Conservation (phyloP, 257 asterid species). For the Perilla frutescens region DNA sequence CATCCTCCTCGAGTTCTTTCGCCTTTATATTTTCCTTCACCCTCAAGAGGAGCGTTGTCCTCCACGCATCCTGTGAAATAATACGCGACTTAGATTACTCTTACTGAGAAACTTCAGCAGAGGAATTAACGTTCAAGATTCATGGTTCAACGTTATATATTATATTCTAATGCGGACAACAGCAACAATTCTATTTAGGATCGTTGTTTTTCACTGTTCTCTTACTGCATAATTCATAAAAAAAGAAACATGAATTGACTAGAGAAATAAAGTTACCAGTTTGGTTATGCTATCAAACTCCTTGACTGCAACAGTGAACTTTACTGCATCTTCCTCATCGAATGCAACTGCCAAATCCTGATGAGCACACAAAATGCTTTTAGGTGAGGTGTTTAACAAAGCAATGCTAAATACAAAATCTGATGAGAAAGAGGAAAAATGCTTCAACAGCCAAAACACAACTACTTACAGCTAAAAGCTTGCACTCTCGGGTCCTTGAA, state of each 20-base stretch:
- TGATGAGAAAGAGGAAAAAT: not conserved
- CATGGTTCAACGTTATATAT: constrained; percentile 6
- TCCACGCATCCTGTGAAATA: constrained; percentile 45
- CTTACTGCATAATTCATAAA: not conserved
- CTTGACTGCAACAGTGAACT: constrained; percentile 47
- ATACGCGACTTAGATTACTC: constrained; percentile 13
- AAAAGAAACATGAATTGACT: constrained; percentile 9
- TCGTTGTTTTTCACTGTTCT: not conserved
- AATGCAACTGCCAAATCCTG: constrained; percentile 56
- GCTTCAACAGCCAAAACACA: constrained; percentile 23
- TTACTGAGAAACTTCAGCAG: not conserved
- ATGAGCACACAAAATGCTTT: constrained; percentile 10
- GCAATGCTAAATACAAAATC: constrained; percentile 12
- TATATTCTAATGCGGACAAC: not conserved
- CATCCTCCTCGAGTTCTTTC: constrained; percentile 50
- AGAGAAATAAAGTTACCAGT: constrained; percentile 37
- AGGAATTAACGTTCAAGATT: not conserved
- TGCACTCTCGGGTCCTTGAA: constrained; percentile 50
- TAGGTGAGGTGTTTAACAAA: constrained; percentile 3
- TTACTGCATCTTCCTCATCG: constrained; percentile 50
- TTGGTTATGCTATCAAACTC: constrained; percentile 50
- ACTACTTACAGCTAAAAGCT: constrained; percentile 45
- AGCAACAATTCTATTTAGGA: not conserved
- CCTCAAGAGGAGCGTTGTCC: constrained; percentile 49
- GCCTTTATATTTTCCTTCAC: constrained; percentile 47